phyloP scores from a whole-genome alignment of 2,329 filamentous ascomycete genomes.

The Niveomyces coronatus region DNA sequence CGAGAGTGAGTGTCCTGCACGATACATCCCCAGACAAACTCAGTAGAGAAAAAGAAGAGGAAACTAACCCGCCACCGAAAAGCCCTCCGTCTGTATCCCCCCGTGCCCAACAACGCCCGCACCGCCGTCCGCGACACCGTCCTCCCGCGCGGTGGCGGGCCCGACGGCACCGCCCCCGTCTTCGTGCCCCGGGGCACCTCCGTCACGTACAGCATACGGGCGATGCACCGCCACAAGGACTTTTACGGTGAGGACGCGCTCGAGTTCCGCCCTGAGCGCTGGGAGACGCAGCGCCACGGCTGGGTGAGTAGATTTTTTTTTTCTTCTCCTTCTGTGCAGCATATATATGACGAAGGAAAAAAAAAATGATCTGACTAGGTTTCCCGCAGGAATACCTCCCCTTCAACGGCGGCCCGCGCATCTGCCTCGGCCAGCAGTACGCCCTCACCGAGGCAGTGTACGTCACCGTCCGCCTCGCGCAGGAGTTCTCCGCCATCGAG shows the following conservation, averaged over 20 bases:
- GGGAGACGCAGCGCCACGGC: constrained; percentile 20
- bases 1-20: not conserved
- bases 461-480: constrained; percentile 9
- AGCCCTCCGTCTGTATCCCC: constrained; percentile 23
- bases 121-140: constrained; percentile 19
- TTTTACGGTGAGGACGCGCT: constrained; percentile 25
- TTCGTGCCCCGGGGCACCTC: constrained; percentile 19
- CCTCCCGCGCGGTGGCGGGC: constrained; percentile 25
- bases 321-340: not conserved
- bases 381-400: constrained; percentile 19
- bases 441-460: constrained; percentile 4
- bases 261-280: constrained; percentile 26
- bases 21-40: not conserved
- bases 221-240: constrained; percentile 23
- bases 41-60: not conserved
- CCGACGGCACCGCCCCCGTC: constrained; percentile 20
- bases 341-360: too few species aligned
- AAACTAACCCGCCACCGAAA: not conserved
- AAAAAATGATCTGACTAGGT: too few species aligned
- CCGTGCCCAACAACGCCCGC: constrained; percentile 23
- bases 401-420: constrained; percentile 27
- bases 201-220: constrained; percentile 15
- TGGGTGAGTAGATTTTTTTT: constrained; percentile 13
- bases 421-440: constrained; percentile 20
- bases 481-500: constrained; percentile 6